Evolutionary conservation across 192 early-diverging fungal genomes (phyloP).

Genomic region (Linnemannia zychae): DNA sequence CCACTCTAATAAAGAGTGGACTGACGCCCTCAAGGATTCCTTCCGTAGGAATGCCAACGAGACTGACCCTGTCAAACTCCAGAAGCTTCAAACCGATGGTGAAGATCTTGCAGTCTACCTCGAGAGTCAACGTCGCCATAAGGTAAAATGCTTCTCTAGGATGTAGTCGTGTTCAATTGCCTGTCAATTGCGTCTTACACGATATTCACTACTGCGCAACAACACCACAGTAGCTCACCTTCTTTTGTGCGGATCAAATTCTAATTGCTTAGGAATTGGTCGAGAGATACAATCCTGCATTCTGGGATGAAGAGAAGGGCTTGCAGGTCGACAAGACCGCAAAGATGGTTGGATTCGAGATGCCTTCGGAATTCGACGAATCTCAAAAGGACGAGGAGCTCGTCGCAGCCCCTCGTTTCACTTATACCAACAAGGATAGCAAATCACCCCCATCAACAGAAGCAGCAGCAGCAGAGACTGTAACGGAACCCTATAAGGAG

Average conservation of each 20-base stretch:
- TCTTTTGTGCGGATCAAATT: neutral
- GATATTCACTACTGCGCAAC: neutral
- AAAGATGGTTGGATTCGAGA: slow-evolving; percentile 55
- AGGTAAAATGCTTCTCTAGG: slow-evolving; percentile 33
- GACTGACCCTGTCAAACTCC: slow-evolving; percentile 35
- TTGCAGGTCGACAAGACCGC: slow-evolving; percentile 53
- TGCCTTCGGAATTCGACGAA: slow-evolving; percentile 43
- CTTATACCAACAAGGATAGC: slow-evolving; percentile 21
- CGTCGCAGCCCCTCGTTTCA: slow-evolving; percentile 27
- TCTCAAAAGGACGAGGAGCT: slow-evolving; percentile 22
- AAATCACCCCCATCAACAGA: neutral
- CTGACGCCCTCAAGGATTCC: slow-evolving; percentile 41
- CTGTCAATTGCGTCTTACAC: neutral
- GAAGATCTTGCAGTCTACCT: slow-evolving; percentile 43
- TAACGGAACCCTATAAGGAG: slow-evolving; percentile 30
- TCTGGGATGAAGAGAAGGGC: slow-evolving; percentile 56
- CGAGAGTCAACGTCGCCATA: slow-evolving; percentile 47
- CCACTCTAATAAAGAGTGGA: slow-evolving; percentile 52
- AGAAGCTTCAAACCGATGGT: slow-evolving; percentile 39
- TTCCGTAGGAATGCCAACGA: slow-evolving; percentile 44
- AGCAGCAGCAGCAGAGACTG: neutral
- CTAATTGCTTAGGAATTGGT: slow-evolving; percentile 54
- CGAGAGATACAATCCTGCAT: slow-evolving; percentile 53
- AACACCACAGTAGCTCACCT: neutral
- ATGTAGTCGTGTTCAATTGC: too few species aligned